Evolutionary conservation across 495 filamentous ascomycete genomes (phyloP), one percentile per base, ranked within the genome.

Genomic region (Penicillium waksmanii): DNA sequence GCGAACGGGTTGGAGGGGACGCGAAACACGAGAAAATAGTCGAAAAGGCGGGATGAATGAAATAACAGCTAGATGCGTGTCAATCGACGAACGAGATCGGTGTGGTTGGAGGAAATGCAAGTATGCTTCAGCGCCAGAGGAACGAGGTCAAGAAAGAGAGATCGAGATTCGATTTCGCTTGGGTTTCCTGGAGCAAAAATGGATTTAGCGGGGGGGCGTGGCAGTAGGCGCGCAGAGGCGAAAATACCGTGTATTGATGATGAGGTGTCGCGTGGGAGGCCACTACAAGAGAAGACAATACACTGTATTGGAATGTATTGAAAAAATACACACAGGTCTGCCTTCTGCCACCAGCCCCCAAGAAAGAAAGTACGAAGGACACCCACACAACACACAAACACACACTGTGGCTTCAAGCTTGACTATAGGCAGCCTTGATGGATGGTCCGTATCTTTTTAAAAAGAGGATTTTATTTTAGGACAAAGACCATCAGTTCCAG

Each of bases 101-200:
- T 51, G 25, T 40, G 51, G 57, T 38, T 13, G 35, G 56, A 58
- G 57, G 57, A 57, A 62, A 69, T 67, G 64, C 62, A 62, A 38
- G 63, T 58, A 69, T 64, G 63, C 68, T 63, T 67, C 58, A 57
- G 66, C 60, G 61, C 19, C 46, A 62, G 65, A 58, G 56, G 58
- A 67, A 64, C 61, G 58, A 64, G 65, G 62, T 68, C 62, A 60
- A 70, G 57, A 64, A 57, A 63, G 59, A 66, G 56, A 68, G 66
- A 66, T 62, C 66, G 68, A 68, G 64, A 56, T 60, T 68, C 66
- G 65, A 65, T 59, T 68, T 70, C 67, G 67, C 67, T 69, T 70
- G 67, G 57, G 65, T 67, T 67, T 66, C 63, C 57, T 61, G 50
- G 62, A 70, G 62, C 67, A 66, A 68, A 70, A 70, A 61, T 64